These are phyloP conservation scores for Cercis canadensis DNA, from an alignment of 306 rosid species.

Conservation along the genomic window DNA sequence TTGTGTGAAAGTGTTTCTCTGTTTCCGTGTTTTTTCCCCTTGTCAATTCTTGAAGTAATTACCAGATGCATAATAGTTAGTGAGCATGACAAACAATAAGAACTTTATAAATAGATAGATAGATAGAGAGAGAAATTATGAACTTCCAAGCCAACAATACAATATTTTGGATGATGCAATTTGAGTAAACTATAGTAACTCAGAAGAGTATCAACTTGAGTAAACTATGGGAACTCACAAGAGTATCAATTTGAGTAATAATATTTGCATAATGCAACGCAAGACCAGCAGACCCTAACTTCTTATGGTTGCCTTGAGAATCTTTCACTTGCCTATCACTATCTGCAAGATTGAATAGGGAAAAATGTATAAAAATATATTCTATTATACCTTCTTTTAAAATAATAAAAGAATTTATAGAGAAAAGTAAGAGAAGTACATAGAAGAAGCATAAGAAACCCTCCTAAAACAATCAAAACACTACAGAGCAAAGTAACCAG, in stretches of 20 bases:
- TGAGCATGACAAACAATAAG: too few species aligned
- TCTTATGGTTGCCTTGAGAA: conserved; percentile 62
- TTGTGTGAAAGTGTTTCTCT: too few species aligned
- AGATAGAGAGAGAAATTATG: not conserved
- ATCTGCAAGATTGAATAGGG: conserved; percentile 57
- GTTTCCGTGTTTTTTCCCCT: too few species aligned
- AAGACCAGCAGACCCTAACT: conserved; percentile 94
- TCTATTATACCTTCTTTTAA: not conserved
- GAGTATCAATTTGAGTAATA: conserved; percentile 88
- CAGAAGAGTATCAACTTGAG: conserved; percentile 92
- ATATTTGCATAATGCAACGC: conserved; percentile 96
- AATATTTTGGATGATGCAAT: conserved; percentile 19
- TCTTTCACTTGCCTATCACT: conserved; percentile 58
- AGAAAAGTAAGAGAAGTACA: too few species aligned
- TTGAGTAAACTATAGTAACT: conserved; percentile 46
- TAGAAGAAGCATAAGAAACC: too few species aligned
- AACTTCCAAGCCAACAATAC: conserved; percentile 29
- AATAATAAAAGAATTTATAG: too few species aligned
- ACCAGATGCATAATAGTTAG: too few species aligned
- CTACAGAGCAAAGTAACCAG: too few species aligned
- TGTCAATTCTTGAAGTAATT: too few species aligned
- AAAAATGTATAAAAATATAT: conserved; percentile 20
- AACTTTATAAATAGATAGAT: too few species aligned
- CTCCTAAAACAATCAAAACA: too few species aligned
- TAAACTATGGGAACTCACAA: conserved; percentile 84